Evolutionary conservation across 345 rosid genomes (phyloP), one percentile per base, ranked within the genome.

Genomic region (Hibiscus trionum): DNA sequence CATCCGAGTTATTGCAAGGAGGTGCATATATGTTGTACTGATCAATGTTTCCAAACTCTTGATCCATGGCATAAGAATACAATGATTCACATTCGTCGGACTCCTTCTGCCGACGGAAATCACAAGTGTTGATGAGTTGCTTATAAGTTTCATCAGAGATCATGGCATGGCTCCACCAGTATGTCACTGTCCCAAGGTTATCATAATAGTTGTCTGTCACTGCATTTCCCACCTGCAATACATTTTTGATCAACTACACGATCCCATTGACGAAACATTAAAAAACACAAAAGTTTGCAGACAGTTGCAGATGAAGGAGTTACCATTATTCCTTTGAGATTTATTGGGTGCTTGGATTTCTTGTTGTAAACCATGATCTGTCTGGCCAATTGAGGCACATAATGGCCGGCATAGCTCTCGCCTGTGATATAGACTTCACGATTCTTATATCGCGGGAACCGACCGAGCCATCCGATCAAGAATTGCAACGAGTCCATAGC

Each of bases 151-250:
- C 77, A 39, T 96, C 99, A 0, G 99, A 96, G 50, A 96, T 96
- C 97, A 91, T 96, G 0, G 99, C 99, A 66, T 96, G 99, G 78
- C 98, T 96, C 99, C 99, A 96, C 98, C 99, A 96, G 62, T 89
- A 96, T 26, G 89, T 86, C 77, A 96, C 99, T 7, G 99, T 96
- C 70, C 99, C 99, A 4, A 93, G 81, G 80, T 93, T 96, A 76
- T 96, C 98, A 60, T 89, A 91, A 78, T 93, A 91, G 76, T 86
- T 89, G 77, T 96, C 97, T 16, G 95, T 96, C 24, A 93, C 99
- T 2, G 99, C 99, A 77, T 96, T 96, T 37, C 99, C 98, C 12
- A 96, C 98, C 99, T 96, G 70, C 60, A 76, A n/a, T 35, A 56
- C 61, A 72, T 57, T 39, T 44, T 5, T 3, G 0, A n/a, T 31